A percentile compares a stretch with the other conserved stretches of the same genome.
Evolutionary conservation across 2,329 filamentous ascomycete species (phyloP).

Genomic region (Penicillium sclerotigenum): DNA sequence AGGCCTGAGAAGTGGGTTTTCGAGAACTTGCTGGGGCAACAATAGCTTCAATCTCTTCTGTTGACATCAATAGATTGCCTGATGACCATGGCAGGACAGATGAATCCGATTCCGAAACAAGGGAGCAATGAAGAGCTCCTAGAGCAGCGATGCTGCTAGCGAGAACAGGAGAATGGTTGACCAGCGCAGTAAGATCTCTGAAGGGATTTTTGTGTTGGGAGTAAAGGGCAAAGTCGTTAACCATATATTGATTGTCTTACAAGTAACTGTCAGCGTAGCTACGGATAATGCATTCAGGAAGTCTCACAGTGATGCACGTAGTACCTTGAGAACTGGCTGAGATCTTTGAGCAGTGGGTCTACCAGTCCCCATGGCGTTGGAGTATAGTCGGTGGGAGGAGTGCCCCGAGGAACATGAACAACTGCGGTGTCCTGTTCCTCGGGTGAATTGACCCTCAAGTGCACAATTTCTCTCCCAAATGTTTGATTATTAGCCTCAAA

Average conservation of each 20-base stretch:
- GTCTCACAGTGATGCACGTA: conserved; percentile 48
- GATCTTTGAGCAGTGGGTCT: conserved; percentile 49
- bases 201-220: conserved; percentile 49
- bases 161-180: conserved; percentile 45
- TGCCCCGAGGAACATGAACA: conserved; percentile 14
- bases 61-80: conserved; percentile 18
- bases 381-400: conserved; percentile 16
- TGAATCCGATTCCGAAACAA: conserved; percentile 35
- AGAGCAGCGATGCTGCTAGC: conserved; percentile 48
- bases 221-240: conserved; percentile 48
- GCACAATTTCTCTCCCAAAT: not conserved
- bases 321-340: conserved; percentile 44
- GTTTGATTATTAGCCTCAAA: conserved; percentile 8
- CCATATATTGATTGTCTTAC: conserved; percentile 40
- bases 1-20: conserved; percentile 36
- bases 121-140: conserved; percentile 49
- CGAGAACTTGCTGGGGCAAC: conserved; percentile 32
- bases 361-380: conserved; percentile 42
- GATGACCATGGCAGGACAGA: conserved; percentile 36
- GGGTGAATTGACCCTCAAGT: not conserved
- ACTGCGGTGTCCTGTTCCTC: conserved; percentile 13
- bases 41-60: conserved; percentile 29
- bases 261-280: conserved; percentile 16
- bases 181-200: conserved; percentile 48
- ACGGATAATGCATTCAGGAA: not conserved